Evolutionary conservation across 257 asterid species (phyloP).

Genomic region (Plantago major): DNA sequence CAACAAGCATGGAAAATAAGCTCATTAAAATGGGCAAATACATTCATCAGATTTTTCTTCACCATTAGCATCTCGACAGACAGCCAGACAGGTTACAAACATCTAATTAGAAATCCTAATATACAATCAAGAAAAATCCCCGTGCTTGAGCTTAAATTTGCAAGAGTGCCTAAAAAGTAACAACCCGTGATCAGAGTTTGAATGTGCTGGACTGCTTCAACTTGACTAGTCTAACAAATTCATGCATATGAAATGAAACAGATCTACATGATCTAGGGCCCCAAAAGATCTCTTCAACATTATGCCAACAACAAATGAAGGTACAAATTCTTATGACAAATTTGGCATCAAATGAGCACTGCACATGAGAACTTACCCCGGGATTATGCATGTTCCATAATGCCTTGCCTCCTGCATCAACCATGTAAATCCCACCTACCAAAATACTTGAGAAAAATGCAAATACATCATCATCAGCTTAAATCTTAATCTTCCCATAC

Average conservation of each 20-base stretch:
- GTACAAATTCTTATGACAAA: no score
- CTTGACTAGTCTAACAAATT: no score
- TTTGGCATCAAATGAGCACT: constrained; percentile 10
- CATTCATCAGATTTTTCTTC: neutral
- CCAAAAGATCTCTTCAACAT: no score
- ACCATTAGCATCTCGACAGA: neutral
- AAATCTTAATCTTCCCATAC: neutral
- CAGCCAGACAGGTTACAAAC: neutral
- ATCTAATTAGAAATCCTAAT: neutral
- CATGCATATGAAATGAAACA: no score
- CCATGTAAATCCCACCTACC: constrained; percentile 49
- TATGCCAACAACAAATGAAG: no score
- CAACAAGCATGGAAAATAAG: neutral
- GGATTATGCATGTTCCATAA: constrained; percentile 68
- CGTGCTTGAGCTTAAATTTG: no score
- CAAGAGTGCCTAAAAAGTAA: no score
- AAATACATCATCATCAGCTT: constrained; percentile 17
- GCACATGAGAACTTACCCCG: constrained; percentile 47
- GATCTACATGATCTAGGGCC: no score
- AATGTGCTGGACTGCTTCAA: no score
- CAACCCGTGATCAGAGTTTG: no score
- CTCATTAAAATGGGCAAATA: neutral
- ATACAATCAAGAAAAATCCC: neutral
- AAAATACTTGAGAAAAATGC: constrained; percentile 40
- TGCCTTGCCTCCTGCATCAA: constrained; percentile 61